phyloP scores from a whole-genome alignment of 345 rosid genomes.

The Gossypium arboreum region DNA sequence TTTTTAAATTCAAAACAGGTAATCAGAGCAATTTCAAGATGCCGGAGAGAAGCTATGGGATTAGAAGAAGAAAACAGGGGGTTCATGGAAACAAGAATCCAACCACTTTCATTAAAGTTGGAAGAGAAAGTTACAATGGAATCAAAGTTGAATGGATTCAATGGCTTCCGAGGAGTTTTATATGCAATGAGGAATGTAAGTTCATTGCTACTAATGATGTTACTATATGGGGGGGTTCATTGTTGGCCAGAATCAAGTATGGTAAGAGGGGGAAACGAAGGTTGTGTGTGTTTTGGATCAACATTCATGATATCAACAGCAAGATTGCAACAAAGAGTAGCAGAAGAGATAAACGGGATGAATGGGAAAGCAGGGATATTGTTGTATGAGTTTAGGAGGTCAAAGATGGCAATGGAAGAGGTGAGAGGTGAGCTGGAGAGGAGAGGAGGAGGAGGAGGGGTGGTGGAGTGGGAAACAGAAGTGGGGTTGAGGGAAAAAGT shows the following conservation, averaged over 20 bases:
- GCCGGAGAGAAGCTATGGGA: conserved; percentile 1
- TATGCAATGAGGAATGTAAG: neutral
- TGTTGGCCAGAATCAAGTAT: neutral
- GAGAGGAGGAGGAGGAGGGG: neutral
- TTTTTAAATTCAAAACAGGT: neutral
- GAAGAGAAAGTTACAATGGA: neutral
- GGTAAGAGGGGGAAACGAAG: neutral
- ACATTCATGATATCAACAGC: neutral
- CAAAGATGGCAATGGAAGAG: neutral
- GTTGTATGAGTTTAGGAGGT: neutral
- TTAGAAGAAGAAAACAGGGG: neutral
- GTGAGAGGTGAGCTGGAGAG: neutral
- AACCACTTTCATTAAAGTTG: neutral
- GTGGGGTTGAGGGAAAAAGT: neutral
- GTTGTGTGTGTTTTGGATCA: neutral
- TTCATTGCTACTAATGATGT: neutral
- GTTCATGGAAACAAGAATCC: neutral
- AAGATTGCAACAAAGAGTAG: neutral
- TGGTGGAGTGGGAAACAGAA: neutral
- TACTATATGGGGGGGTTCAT: neutral
- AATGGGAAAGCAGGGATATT: neutral
- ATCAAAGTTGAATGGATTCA: neutral
- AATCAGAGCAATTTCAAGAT: neutral
- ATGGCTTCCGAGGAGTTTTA: neutral
- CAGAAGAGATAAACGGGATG: neutral